Base-by-base conservation (phyloP, 768 basidiomycete genomes). In the Dictyophora rubrovolvata region DNA sequence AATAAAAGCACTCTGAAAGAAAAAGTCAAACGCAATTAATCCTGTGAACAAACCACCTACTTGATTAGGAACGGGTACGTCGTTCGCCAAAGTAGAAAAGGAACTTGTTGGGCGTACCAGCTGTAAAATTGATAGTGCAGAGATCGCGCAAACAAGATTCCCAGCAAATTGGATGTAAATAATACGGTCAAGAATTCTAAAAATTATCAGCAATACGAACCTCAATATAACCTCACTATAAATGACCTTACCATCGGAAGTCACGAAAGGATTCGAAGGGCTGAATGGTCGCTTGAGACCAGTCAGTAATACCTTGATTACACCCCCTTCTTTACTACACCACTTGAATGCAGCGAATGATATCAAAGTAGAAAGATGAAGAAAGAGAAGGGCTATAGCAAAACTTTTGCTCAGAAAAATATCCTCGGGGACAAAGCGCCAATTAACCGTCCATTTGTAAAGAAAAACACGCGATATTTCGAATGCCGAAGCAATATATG, bases 91-190 rank as follows among this genome's bases (percentile, higher is more conserved):
- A 82, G 74, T 28, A 98, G 70, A 67, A 94, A 85, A 1, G 95
- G 92, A 35, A 95, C 69, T 65, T 94, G 91, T 59, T 89, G 86
- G 10, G 87, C 90, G 69, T 97, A 97, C 96, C 96, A 99, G 5
- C 89, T 85, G 70, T 96, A 96, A 71, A 99, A 99, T 65, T 99
- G 96, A 69, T 97, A 97, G 69, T 99, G 96, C 48, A 99, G 73
- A 10, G 95, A 97, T 18, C 96, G 83, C 20, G 96, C 91, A 69
- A 90, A 96, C 7, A 89, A 62, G 36, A 98, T 87, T 17, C 96
- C 96, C 55, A 96, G 85, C 42, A 98, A 69, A 67, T 98, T 98
- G 16, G 88, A 88, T 1, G 91, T 94, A 75, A 91, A 92, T 5
- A 97, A 76, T 21, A 93, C 77, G 0, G 87, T 88, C 18, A 84